phyloP scores from a whole-genome alignment of 139 green algal species.

The Chlorella sp. region DNA sequence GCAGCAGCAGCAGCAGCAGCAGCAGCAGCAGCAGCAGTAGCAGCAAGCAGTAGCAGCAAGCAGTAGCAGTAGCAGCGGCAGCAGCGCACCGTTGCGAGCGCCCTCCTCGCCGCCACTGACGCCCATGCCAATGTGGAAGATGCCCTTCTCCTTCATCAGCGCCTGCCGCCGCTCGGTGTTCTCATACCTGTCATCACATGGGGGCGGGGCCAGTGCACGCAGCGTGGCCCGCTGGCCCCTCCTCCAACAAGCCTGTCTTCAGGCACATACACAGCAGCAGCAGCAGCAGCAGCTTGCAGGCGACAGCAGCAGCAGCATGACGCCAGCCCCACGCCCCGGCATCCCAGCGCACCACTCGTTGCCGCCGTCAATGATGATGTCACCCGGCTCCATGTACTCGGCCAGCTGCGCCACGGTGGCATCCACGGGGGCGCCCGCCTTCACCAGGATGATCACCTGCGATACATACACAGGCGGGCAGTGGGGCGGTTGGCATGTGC shows the following conservation, averaged over 20 bases:
- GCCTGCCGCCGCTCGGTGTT: constrained; percentile 95
- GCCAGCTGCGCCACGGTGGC: constrained; percentile 90
- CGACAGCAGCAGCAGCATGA: background rate
- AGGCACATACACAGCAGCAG: background rate
- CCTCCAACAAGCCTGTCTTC: no score
- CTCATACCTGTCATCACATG: constrained; percentile 76
- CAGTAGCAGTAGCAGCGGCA: no score
- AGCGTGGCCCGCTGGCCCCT: no score
- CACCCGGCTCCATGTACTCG: constrained; percentile 92
- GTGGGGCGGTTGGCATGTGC: no score
- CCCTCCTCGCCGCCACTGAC: constrained; percentile 98
- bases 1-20: no score
- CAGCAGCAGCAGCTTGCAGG: background rate
- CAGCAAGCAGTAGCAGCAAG: no score
- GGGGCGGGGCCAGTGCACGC: background rate
- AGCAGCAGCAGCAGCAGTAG: no score
- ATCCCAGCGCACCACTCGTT: constrained; percentile 87
- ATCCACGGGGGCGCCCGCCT: constrained; percentile 96
- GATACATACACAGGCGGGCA: constrained; percentile 39
- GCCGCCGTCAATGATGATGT: constrained; percentile 99
- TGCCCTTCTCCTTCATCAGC: constrained; percentile 82
- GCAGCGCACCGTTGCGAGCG: constrained; percentile 89
- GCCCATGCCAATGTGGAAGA: constrained; percentile 98
- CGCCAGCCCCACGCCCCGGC: no score
- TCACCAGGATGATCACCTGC: constrained; percentile 97